Evolutionary conservation across 2,329 filamentous ascomycete genomes (phyloP), one percentile per base, ranked within the genome.

Genomic region (Diaporthe longicolla): DNA sequence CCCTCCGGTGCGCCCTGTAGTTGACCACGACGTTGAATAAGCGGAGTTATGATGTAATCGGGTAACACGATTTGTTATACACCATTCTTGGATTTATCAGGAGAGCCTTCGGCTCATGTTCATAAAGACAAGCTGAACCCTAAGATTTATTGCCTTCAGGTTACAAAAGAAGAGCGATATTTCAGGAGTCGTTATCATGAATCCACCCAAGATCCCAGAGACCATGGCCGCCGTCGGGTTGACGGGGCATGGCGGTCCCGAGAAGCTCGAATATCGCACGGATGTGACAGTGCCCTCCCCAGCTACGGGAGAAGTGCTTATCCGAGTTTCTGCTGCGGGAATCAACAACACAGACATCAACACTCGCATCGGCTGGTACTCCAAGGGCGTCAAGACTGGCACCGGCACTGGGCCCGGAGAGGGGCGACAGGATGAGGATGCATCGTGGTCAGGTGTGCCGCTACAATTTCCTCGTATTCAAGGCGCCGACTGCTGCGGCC

Each of bases 291-390:
- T 37, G 29, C 55, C 55, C 17, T 58, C 55, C 55, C 29, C 9
- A 58, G 55, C 32, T 32, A 1, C 55, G 9, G 29, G 10, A 9
- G 55, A 58, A n/a, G 55, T 58, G 15, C 19, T 58, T 4, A n/a
- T 58, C 19, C 55, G 26, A 37, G 55, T 58, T 35, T 32, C 55
- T 58, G 55, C 55, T 4, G 55, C 55, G 4, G 55, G 55, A 3
- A n/a, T 58, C 55, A 58, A 58, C 55, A 58, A 58, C 55, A 58
- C 55, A 19, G 55, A 58, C 29, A 58, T 58, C 29, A 58, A 58
- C 19, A 58, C 55, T 32, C 55, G 55, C 55, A 58, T 58, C 2
- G 55, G 55, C 29, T 58, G 55, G 55, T 58, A 58, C 29, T 58
- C 55, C 32, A 58, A 58, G 26, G 55, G 55, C 9, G 19, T 58